Evolutionary conservation across 306 rosid genomes (phyloP).

Genomic region (Quillaja saponaria): DNA sequence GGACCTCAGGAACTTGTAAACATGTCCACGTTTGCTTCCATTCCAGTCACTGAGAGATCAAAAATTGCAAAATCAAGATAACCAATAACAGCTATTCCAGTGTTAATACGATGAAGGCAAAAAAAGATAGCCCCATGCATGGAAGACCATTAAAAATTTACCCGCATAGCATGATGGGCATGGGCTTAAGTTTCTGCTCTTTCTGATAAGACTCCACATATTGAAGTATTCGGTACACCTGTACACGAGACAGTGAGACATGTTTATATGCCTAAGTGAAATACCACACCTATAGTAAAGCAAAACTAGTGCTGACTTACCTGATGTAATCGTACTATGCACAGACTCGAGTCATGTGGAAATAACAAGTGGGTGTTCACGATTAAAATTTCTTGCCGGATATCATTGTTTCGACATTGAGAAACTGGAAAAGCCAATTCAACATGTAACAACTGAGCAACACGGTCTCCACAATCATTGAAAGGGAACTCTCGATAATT

Average conservation of each 20-base stretch:
- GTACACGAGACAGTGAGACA: background rate
- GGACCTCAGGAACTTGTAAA: constrained; percentile 88
- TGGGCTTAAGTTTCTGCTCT: constrained; percentile 77
- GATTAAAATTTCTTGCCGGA: constrained; percentile 55
- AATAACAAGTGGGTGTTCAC: constrained; percentile 59
- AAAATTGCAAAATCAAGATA: constrained; percentile 7
- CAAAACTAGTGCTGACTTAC: constrained; percentile 31
- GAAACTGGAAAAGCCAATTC: constrained; percentile 43
- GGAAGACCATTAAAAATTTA: constrained; percentile 31
- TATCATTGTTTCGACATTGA: constrained; percentile 37
- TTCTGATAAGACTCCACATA: constrained; percentile 82
- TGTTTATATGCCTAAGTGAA: background rate
- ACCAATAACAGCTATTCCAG: background rate
- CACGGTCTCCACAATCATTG: constrained; percentile 63
- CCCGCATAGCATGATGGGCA: constrained; percentile 97
- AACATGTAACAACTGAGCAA: constrained; percentile 62
- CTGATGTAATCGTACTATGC: constrained; percentile 55
- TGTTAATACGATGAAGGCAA: background rate
- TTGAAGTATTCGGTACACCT: constrained; percentile 90
- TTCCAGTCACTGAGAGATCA: constrained; percentile 82
- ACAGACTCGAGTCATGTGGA: constrained; percentile 60
- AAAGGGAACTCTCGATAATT: constrained; percentile 59
- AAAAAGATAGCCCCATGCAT: background rate
- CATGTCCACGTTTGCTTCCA: constrained; percentile 98
- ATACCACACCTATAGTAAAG: constrained; percentile 10